A percentile compares a stretch with the other conserved stretches of the same genome.
Conservation (phyloP, 495 filamentous ascomycete genomes). For the Aspergillus conjunctus region DNA sequence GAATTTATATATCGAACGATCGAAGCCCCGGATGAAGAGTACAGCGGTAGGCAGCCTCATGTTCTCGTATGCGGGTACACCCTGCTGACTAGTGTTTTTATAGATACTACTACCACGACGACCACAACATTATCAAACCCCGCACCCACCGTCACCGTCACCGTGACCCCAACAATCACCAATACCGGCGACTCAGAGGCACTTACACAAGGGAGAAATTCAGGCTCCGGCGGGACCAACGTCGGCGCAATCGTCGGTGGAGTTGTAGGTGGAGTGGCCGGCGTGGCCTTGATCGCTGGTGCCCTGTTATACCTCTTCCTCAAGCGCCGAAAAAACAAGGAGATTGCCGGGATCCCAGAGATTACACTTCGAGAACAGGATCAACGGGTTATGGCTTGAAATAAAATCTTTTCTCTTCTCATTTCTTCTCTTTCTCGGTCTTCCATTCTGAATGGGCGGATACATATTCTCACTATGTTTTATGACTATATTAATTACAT, state of each 20-base stretch:
- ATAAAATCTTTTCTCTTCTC: too few species aligned
- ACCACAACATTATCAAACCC: not conserved
- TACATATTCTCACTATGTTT: too few species aligned
- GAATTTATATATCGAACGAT: not conserved
- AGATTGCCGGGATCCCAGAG: not conserved
- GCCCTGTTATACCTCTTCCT: not conserved
- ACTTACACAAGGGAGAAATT: not conserved
- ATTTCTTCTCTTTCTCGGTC: not conserved
- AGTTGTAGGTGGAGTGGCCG: conserved; percentile 6
- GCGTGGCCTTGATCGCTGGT: not conserved
- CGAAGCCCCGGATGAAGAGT: not conserved
- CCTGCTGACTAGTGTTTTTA: too few species aligned
- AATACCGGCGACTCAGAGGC: not conserved
- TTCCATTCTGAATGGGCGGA: not conserved
- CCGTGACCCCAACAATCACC: not conserved
- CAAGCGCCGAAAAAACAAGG: not conserved
- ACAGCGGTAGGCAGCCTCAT: not conserved
- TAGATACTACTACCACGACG: not conserved
- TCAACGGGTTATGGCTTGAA: not conserved
- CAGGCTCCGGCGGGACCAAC: not conserved
- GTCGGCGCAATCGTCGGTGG: not conserved
- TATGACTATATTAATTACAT: too few species aligned
- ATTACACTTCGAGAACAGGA: not conserved
- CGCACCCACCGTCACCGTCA: not conserved
- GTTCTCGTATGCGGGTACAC: too few species aligned